Evolutionary conservation across 2,329 filamentous ascomycete genomes (phyloP).

Genomic region (Fusarium temperatum): DNA sequence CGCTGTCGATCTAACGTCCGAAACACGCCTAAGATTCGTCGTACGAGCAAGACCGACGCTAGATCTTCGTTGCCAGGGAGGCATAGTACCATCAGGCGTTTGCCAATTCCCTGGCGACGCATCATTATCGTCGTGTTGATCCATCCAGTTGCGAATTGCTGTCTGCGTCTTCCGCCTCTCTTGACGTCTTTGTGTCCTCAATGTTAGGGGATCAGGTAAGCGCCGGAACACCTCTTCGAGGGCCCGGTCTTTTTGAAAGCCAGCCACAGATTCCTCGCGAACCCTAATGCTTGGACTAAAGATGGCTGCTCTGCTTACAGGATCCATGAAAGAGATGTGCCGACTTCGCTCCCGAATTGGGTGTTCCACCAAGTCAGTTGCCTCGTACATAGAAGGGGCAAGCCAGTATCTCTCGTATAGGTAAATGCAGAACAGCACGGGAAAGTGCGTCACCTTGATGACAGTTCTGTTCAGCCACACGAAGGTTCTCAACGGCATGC

Average conservation of each 20-base stretch:
- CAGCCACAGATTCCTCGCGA: conserved; percentile 86
- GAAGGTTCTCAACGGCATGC: conserved; percentile 82
- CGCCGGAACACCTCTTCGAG: conserved; percentile 90
- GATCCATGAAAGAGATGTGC: conserved; percentile 66
- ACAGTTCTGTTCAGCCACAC: conserved; percentile 87
- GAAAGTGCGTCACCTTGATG: conserved; percentile 91
- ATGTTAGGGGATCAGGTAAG: conserved; percentile 70
- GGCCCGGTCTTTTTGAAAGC: conserved; percentile 88
- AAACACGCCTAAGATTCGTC: conserved; percentile 59
- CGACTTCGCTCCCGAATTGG: conserved; percentile 61
- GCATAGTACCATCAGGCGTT: conserved; percentile 56
- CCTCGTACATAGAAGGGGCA: conserved; percentile 78
- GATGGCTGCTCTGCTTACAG: conserved; percentile 64
- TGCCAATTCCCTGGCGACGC: conserved; percentile 59
- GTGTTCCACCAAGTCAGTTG: conserved; percentile 85
- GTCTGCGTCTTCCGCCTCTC: conserved; percentile 79
- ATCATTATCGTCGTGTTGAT: conserved; percentile 66
- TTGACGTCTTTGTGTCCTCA: conserved; percentile 67
- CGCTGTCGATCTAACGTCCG: conserved; percentile 66
- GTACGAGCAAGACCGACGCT: conserved; percentile 61
- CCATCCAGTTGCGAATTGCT: conserved; percentile 92
- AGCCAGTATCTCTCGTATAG: conserved; percentile 85
- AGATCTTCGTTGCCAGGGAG: conserved; percentile 61
- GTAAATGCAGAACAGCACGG: conserved; percentile 86
- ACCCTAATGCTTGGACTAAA: conserved; percentile 79